These are phyloP conservation scores for Anthracocystis panici-leucophaei DNA, from an alignment of 1,284 basidiomycete genomes.

Conservation along the genomic window DNA sequence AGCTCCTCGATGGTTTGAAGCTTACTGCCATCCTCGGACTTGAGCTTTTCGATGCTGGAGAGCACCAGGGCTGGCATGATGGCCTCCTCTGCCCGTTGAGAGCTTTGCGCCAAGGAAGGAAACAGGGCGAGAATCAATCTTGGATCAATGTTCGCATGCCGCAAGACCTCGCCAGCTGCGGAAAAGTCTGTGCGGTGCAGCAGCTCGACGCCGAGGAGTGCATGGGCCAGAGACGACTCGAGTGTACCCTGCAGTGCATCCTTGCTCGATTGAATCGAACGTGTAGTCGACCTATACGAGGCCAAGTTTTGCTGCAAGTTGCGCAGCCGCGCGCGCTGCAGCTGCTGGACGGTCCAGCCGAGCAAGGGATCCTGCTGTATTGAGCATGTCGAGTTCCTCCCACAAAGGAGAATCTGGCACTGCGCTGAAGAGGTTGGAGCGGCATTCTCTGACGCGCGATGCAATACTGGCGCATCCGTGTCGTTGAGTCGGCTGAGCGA, in stretches of 20 bases:
- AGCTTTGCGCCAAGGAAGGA: slow-evolving; percentile 7
- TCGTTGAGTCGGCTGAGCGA: slow-evolving; percentile 11
- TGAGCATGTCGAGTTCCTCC: slow-evolving; percentile 33
- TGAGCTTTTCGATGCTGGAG: slow-evolving; percentile 15
- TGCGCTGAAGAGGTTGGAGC: slow-evolving; percentile 7
- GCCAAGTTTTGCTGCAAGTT: slow-evolving; percentile 23
- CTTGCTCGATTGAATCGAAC: neutral
- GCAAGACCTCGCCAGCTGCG: slow-evolving; percentile 28
- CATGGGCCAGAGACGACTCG: slow-evolving; percentile 30
- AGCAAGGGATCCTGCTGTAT: slow-evolving; percentile 33
- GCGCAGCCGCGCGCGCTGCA: slow-evolving; percentile 28
- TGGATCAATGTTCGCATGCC: slow-evolving; percentile 38
- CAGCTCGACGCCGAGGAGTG: slow-evolving; percentile 39
- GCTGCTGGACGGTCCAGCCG: slow-evolving; percentile 25
- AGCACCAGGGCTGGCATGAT: slow-evolving; percentile 29
- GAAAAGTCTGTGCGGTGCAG: slow-evolving; percentile 44
- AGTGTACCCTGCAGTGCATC: slow-evolving; percentile 10
- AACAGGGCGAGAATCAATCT: slow-evolving; percentile 45
- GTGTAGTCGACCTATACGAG: slow-evolving; percentile 4
- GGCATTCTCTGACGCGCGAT: slow-evolving; percentile 12
- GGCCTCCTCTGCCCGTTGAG: slow-evolving; percentile 14
- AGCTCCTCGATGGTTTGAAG: slow-evolving; percentile 30
- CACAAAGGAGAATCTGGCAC: slow-evolving; percentile 36
- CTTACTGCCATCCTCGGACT: neutral
- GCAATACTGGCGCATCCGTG: slow-evolving; percentile 10